phyloP scores from a whole-genome alignment of 2,329 filamentous ascomycete species.

The Penicillium verrucosum region DNA sequence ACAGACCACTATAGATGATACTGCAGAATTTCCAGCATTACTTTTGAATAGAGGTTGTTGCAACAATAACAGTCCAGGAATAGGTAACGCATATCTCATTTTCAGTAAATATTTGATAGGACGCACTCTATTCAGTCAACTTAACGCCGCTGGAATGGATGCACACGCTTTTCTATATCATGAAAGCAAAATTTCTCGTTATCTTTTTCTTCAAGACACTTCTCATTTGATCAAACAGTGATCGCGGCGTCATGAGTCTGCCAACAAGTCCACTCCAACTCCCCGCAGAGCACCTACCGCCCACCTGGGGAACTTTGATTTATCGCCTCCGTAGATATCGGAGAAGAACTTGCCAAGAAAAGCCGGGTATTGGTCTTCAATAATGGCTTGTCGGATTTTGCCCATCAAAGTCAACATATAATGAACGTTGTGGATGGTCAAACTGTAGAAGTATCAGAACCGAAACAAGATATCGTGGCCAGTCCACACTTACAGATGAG shows the following conservation, averaged over 20 bases:
- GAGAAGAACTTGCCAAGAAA: constrained; percentile 78
- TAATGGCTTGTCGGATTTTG: constrained; percentile 68
- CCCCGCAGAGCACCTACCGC: constrained; percentile 72
- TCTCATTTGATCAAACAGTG: not conserved
- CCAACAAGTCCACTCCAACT: constrained; percentile 75
- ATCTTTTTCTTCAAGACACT: not conserved
- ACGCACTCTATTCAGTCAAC: not conserved
- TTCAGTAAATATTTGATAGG: not conserved
- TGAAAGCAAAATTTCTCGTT: not conserved
- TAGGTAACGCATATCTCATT: not conserved
- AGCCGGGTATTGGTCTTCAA: constrained; percentile 74
- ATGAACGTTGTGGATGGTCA: constrained; percentile 95
- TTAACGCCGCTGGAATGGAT: not conserved
- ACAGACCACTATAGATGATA: not conserved
- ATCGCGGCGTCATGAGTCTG: constrained; percentile 16
- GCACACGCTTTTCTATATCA: not conserved
- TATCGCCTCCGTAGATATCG: constrained; percentile 62
- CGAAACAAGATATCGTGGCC: not conserved
- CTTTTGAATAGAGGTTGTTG: not conserved
- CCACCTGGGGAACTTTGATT: constrained; percentile 72
- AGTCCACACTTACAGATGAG: constrained; percentile 54
- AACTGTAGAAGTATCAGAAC: constrained; percentile 46
- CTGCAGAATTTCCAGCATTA: not conserved
- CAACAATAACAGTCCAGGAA: too few relatives aligned
- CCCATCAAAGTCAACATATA: constrained; percentile 86